Evolutionary conservation across 768 basidiomycete genomes (phyloP).

Genomic region (Leccinum rimulosum): DNA sequence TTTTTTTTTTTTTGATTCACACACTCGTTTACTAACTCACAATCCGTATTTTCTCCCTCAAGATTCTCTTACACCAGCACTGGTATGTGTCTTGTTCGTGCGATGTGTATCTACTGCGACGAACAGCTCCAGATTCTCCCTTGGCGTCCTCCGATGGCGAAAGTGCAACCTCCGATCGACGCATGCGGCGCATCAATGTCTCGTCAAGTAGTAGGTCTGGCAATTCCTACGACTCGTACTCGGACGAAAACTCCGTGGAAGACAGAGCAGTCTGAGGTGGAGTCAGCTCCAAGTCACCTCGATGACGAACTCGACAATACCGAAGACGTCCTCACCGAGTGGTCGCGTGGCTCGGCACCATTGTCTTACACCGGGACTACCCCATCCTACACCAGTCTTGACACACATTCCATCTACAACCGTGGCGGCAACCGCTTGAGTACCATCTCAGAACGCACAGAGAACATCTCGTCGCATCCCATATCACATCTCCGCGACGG

Average conservation of each 20-base stretch:
- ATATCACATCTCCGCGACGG: constrained; percentile 39
- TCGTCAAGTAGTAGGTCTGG: constrained; percentile 49
- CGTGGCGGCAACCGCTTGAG: constrained; percentile 56
- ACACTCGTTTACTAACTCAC: constrained; percentile 43
- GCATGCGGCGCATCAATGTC: constrained; percentile 52
- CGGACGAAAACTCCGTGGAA: constrained; percentile 51
- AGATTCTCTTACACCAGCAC: constrained; percentile 56
- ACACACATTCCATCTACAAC: constrained; percentile 37
- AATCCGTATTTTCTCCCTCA: constrained; percentile 58
- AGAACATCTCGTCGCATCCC: constrained; percentile 62
- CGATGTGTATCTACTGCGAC: constrained; percentile 3
- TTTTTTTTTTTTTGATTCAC: too few relatives aligned
- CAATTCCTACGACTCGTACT: constrained; percentile 48
- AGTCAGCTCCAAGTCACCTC: constrained; percentile 62
- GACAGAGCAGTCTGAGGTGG: constrained; percentile 47
- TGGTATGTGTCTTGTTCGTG: constrained; percentile 37
- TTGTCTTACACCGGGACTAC: constrained; percentile 33
- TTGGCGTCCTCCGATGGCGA: constrained; percentile 47
- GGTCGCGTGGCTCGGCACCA: constrained; percentile 49
- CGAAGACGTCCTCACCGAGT: constrained; percentile 63
- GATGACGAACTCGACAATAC: constrained; percentile 63
- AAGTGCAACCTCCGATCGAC: constrained; percentile 43
- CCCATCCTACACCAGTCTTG: constrained; percentile 35
- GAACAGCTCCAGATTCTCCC: constrained; percentile 38
- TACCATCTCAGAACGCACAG: constrained; percentile 76